Percentiles rank a stretch among this genome's conserved stretches.
These are phyloP conservation scores for Lanmaoa rubissima DNA, from an alignment of 768 basidiomycete species.

Conservation along the genomic window DNA sequence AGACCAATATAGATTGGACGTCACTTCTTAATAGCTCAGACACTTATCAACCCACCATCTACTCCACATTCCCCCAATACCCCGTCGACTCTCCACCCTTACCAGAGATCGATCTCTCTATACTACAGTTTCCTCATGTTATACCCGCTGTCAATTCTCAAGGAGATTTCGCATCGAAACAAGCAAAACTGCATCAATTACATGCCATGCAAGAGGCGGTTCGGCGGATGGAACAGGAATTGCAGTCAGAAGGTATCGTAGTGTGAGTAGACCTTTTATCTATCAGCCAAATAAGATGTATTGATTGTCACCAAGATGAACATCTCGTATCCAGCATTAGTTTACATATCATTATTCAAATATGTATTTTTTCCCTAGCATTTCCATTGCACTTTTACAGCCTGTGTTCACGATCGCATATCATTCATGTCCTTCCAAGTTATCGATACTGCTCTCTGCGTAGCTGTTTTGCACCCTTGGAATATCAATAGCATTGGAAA, in stretches of 20 bases:
- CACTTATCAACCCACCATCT: background rate
- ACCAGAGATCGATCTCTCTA: conserved; percentile 27
- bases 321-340: background rate
- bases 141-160: background rate
- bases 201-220: conserved; percentile 35
- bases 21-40: conserved; percentile 10
- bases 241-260: conserved; percentile 23
- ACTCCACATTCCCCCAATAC: conserved; percentile 4
- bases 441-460: background rate
- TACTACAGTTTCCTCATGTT: conserved; percentile 20
- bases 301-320: conserved; percentile 9
- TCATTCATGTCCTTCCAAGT: background rate
- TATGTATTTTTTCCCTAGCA: conserved; percentile 8
- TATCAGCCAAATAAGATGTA: background rate
- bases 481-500: conserved; percentile 2
- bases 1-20: conserved; percentile 13
- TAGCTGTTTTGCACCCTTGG: background rate
- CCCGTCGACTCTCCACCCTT: conserved; percentile 2
- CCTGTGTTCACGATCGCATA: background rate
- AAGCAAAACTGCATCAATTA: conserved; percentile 19
- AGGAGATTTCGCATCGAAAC: conserved; percentile 5
- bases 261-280: conserved; percentile 1
- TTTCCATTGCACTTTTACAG: background rate
- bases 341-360: conserved; percentile 20
- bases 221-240: conserved; percentile 34